These are phyloP conservation scores for Aegle marmelos DNA, from an alignment of 345 rosid species.

Conservation along the genomic window DNA sequence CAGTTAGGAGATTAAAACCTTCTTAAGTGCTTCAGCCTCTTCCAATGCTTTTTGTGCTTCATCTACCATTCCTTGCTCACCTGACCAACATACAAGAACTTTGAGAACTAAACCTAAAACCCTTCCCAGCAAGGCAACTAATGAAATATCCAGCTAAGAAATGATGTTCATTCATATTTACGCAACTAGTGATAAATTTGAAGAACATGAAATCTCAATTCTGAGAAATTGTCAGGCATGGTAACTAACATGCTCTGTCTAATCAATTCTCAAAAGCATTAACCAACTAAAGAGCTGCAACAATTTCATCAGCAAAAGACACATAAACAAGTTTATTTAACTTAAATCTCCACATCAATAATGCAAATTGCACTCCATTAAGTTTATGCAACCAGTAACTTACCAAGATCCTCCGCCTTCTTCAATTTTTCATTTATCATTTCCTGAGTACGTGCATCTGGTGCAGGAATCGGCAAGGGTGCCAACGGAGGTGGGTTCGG, in stretches of 20 bases:
- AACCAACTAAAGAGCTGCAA: not conserved
- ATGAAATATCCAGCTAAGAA: not conserved
- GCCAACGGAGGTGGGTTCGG: slow-evolving; percentile 74
- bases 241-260: not conserved
- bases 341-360: not conserved
- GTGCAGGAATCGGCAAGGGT: slow-evolving; percentile 60
- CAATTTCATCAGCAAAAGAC: not conserved
- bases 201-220: not conserved
- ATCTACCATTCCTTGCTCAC: slow-evolving; percentile 99
- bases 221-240: not conserved
- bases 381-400: slow-evolving; percentile 6
- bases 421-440: slow-evolving; percentile 97
- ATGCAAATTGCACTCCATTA: not conserved
- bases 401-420: slow-evolving; percentile 99
- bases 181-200: not conserved
- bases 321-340: not conserved
- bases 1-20: slow-evolving; percentile 43
- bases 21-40: slow-evolving; percentile 99
- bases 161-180: not conserved
- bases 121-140: not conserved
- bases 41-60: slow-evolving; percentile 98
- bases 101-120: not conserved
- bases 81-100: slow-evolving; percentile 29
- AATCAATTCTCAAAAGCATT: not conserved
- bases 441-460: slow-evolving; percentile 92